Evolutionary conservation across 352 stramenopile genomes (phyloP), one percentile per base, ranked within the genome.

Genomic region (Phytophthora boehmeriae): DNA sequence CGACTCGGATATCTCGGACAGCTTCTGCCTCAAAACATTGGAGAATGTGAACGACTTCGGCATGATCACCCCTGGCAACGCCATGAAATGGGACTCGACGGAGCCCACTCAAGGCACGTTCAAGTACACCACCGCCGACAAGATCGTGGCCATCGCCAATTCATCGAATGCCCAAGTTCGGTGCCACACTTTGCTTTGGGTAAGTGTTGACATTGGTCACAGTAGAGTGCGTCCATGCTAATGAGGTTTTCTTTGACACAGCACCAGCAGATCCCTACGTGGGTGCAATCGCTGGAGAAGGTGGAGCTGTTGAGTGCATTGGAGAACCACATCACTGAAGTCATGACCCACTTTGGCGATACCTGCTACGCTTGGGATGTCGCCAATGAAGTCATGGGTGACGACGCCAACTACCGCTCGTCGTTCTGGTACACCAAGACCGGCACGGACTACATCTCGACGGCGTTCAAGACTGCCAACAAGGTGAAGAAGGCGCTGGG

Each of bases 401-500:
- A 72, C 42, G 53, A 72, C 47, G 64, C 45, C 5, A 69, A 28
- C 2, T 69, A 69, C 42, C 65, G 65, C 38, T 52, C 46, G 46
- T 73, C 65, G 0, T 73, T 73, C 23, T 73, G 65, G 65, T 73
- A 73, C 53, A 65, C n/a, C 16, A 62, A 41, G n/a, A 73, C 65
- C 16, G 65, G 65, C 28, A 73, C 65, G 3, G 59, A 73, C 19
- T 73, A 60, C 54, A 70, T 73, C 54, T 54, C 54, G 17, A 73
- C 66, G 34, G 66, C 66, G 6, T 73, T 73, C 35, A 73, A 66
- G 54, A 66, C 60, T 16, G 66, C 66, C 43, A 73, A 64, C 41
- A 25, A 44, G 36, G 66, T 73, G 19, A 73, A 73, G 46, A 66
- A 73, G 44, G 60, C 54, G 39, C 66, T 73, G 5, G 66, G 66